Evolutionary conservation across 2,329 filamentous ascomycete genomes (phyloP), one percentile per base, ranked within the genome.

Genomic region (Phyllosticta paracitricarpa): DNA sequence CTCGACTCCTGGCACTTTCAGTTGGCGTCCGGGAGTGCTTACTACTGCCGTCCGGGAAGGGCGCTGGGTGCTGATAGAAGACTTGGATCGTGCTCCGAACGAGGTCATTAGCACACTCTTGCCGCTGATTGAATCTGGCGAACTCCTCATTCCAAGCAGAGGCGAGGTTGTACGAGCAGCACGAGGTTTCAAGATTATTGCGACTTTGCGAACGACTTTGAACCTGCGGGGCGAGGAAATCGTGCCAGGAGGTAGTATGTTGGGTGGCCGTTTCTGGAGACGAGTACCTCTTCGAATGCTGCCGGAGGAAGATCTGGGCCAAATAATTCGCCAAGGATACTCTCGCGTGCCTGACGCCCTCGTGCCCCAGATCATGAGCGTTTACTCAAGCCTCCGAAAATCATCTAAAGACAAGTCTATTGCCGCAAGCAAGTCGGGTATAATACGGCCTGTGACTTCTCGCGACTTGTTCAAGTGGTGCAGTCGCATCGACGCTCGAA

Each of bases 61-160:
- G 17, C 84, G 93, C 69, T 99, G 94, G 95, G 89, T 99, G 6
- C 80, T 99, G 65, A 95, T 99, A 63, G 95, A 99, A 74, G 95
- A 99, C 73, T 81, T 99, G 51, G 92, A 99, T 71, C 86, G 93
- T 64, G 94, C 94, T 10, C 94, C 95, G 4, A 93, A 90, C 66
- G 94, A 99, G 74, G 89, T 99, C 56, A 86, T 99, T 73, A 96
- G 93, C 71, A 91, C 92, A 14, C 82, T 99, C 28, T 80, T 99
- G 26, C 94, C 95, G 9, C 81, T 99, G 8, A 92, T 99, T 63
- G 94, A 99, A 75, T 85, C 89, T 63, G 86, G 90, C n/a, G 91
- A 97, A 72, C 82, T 99, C 14, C 80, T 95, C 3, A 91, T 99
- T 30, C 90, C 94, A 0, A 95, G 88, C 67, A 86, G 93, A 63